These are phyloP conservation scores for Coniferiporia weirii DNA, from an alignment of 1,284 basidiomycete genomes.

Conservation along the genomic window DNA sequence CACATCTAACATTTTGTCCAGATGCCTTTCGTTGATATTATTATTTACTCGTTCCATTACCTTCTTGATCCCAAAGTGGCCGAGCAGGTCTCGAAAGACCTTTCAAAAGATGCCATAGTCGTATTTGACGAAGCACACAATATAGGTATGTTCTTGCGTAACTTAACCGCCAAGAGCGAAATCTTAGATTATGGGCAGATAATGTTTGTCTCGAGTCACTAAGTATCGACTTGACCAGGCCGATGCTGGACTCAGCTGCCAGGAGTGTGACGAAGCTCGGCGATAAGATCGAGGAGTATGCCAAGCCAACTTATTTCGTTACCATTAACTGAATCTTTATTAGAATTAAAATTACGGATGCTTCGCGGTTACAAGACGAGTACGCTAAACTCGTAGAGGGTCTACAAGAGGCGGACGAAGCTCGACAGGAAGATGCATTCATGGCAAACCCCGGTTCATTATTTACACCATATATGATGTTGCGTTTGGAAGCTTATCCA, in stretches of 20 bases:
- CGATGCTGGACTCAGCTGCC: constrained; percentile 94
- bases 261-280: constrained; percentile 85
- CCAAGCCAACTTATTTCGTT: constrained; percentile 6
- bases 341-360: constrained; percentile 93
- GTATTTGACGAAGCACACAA: constrained; percentile 99
- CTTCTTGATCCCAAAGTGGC: constrained; percentile 98
- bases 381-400: constrained; percentile 97
- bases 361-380: constrained; percentile 92
- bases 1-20: constrained; percentile 28
- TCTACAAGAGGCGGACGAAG: constrained; percentile 69
- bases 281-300: constrained; percentile 92
- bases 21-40: constrained; percentile 94
- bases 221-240: constrained; percentile 96
- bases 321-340: background rate
- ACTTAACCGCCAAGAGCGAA: constrained; percentile 1
- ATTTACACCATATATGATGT: background rate
- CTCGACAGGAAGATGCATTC: constrained; percentile 75
- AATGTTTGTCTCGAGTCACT: constrained; percentile 99
- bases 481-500: constrained; percentile 9
- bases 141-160: constrained; percentile 61
- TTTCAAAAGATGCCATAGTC: constrained; percentile 97
- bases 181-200: constrained; percentile 43
- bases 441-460: constrained; percentile 81
- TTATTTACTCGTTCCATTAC: constrained; percentile 99
- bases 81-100: constrained; percentile 96